phyloP scores from a whole-genome alignment of 257 asterid genomes.

The Ligustrum vulgare region DNA sequence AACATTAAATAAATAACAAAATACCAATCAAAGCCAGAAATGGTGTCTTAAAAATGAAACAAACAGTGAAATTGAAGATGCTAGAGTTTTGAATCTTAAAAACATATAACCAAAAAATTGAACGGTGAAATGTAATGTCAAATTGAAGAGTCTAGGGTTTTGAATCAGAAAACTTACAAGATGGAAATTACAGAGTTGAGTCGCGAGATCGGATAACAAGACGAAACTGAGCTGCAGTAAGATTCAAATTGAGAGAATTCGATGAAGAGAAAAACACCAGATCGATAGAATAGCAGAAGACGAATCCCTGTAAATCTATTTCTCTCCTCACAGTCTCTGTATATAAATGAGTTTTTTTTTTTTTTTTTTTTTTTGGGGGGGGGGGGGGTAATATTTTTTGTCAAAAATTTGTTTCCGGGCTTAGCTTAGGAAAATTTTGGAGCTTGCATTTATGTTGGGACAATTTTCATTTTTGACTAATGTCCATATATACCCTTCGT shows the following conservation, averaged over 20 bases:
- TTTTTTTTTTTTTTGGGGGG: not conserved
- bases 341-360: not conserved
- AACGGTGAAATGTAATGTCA: slow-evolving; percentile 12
- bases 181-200: slow-evolving; percentile 39
- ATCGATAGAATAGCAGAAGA: slow-evolving; percentile 60
- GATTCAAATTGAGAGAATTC: slow-evolving; percentile 24
- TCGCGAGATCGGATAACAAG: slow-evolving; percentile 43
- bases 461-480: not conserved
- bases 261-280: slow-evolving; percentile 27
- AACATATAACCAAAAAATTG: not conserved
- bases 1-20: not conserved
- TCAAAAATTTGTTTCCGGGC: slow-evolving; percentile 9
- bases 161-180: slow-evolving; percentile 57
- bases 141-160: slow-evolving; percentile 48
- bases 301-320: slow-evolving; percentile 48
- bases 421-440: slow-evolving; percentile 8
- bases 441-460: not conserved
- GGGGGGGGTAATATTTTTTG: too few species aligned
- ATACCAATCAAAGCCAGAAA: not conserved
- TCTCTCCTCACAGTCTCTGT: not conserved
- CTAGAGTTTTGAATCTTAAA: slow-evolving; percentile 18
- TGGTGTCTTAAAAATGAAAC: slow-evolving; percentile 24
- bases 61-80: slow-evolving; percentile 2
- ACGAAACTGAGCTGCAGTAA: slow-evolving; percentile 27
- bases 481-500: slow-evolving; percentile 1